Evolutionary conservation across 139 green algal genomes (phyloP).

Genomic region (Chloropicon primus): DNA sequence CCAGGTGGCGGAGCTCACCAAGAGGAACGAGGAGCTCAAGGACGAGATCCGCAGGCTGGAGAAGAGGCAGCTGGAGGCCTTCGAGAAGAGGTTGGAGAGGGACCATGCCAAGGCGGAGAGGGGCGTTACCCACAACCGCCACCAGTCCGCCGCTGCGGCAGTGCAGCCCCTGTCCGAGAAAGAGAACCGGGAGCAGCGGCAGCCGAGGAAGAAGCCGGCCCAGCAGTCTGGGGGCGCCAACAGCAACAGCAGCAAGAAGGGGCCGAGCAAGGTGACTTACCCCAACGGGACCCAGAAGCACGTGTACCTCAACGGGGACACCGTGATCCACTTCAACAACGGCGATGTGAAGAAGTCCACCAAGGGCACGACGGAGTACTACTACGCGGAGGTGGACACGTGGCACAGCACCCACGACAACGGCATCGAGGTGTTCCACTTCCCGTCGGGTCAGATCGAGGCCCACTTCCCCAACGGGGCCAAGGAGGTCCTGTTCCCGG

Average conservation of each 20-base stretch:
- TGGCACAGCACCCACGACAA: slow-evolving; percentile 60
- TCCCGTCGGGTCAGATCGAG: slow-evolving; percentile 58
- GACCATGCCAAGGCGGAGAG: background rate
- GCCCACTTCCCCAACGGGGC: slow-evolving; percentile 45
- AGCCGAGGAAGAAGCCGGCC: background rate
- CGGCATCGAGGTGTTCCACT: slow-evolving; percentile 74
- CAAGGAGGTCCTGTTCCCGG: slow-evolving; percentile 61
- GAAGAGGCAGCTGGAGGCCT: slow-evolving; percentile 34
- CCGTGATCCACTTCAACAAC: slow-evolving; percentile 60
- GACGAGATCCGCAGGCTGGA: slow-evolving; percentile 63
- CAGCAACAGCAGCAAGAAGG: no score
- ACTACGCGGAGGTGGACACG: slow-evolving; percentile 56
- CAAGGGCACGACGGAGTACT: slow-evolving; percentile 58
- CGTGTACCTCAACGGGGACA: slow-evolving; percentile 26
- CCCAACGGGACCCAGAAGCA: slow-evolving; percentile 52
- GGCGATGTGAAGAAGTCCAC: slow-evolving; percentile 57
- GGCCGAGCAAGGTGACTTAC: slow-evolving; percentile 28
- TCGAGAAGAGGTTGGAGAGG: background rate
- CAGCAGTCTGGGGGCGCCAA: no score
- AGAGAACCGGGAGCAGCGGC: no score
- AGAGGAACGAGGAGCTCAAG: slow-evolving; percentile 42
- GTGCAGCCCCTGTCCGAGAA: no score
- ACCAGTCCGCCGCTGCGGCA: no score
- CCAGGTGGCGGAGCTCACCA: slow-evolving; percentile 19
- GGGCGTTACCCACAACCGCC: no score